These are phyloP conservation scores for Coemansia biformis DNA, from an alignment of 192 early-diverging fungal genomes.

Conservation along the genomic window DNA sequence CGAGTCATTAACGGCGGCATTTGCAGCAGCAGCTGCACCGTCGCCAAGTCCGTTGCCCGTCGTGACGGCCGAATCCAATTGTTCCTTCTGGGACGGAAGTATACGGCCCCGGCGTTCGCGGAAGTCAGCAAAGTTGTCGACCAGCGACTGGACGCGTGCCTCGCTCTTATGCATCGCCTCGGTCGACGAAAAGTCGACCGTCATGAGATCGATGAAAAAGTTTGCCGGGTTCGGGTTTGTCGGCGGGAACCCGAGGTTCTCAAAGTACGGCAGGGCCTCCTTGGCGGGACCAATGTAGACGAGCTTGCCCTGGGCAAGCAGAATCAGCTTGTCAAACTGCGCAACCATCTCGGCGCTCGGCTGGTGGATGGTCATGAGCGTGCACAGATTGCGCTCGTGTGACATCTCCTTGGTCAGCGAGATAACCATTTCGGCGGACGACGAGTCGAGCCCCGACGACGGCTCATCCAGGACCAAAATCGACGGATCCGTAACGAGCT, in stretches of 20 bases:
- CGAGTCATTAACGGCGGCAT: neutral
- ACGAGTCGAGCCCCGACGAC: constrained; percentile 63
- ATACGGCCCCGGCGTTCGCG: neutral
- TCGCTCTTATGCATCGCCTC: constrained; percentile 31
- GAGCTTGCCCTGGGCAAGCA: constrained; percentile 59
- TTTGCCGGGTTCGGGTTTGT: constrained; percentile 63
- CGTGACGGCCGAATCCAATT: neutral
- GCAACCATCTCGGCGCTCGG: constrained; percentile 73
- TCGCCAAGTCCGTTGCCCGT: neutral
- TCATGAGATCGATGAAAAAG: constrained; percentile 59
- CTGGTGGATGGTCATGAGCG: constrained; percentile 86
- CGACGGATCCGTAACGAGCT: constrained; percentile 52
- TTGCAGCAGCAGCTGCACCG: neutral
- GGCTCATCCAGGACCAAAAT: constrained; percentile 54
- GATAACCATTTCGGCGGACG: constrained; percentile 56
- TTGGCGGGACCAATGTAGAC: constrained; percentile 54
- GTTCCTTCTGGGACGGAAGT: neutral
- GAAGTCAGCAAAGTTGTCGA: constrained; percentile 20
- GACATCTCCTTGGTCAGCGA: constrained; percentile 56
- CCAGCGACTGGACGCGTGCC: constrained; percentile 31
- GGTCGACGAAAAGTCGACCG: constrained; percentile 38
- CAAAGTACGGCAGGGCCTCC: constrained; percentile 46
- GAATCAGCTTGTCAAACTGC: constrained; percentile 70
- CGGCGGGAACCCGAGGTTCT: constrained; percentile 50
- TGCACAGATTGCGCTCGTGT: constrained; percentile 55